phyloP scores from a whole-genome alignment of 805 yeast genomes.

The Ogataea philodendri region DNA sequence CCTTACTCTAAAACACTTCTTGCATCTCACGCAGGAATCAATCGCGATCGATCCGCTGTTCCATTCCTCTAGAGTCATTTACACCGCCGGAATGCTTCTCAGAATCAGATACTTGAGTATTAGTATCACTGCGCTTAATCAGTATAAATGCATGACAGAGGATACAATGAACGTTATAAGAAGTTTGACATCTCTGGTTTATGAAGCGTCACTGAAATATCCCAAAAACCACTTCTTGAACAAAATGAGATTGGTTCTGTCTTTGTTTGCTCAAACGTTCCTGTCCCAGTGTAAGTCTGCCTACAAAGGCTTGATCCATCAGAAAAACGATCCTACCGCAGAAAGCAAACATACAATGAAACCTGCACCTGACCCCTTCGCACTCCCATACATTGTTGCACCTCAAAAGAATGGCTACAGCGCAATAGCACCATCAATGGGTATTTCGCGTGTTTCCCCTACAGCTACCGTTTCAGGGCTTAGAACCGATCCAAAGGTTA shows the following conservation, averaged over 20 bases:
- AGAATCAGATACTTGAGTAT: slow-evolving; percentile 55
- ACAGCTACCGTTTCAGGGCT: too few relatives aligned
- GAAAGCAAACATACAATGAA: not conserved
- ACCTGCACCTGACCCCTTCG: not conserved
- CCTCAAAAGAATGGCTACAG: too few relatives aligned
- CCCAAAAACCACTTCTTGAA: slow-evolving; percentile 50
- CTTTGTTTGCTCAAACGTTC: slow-evolving; percentile 61
- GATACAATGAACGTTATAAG: slow-evolving; percentile 35
- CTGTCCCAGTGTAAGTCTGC: slow-evolving; percentile 46
- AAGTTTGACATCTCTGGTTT: slow-evolving; percentile 27
- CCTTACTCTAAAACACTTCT: slow-evolving; percentile 47
- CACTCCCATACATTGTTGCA: too few relatives aligned
- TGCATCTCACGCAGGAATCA: slow-evolving; percentile 42
- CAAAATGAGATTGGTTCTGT: slow-evolving; percentile 54
- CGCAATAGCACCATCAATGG: too few relatives aligned
- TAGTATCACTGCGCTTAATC: slow-evolving; percentile 46
- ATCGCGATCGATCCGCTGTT: slow-evolving; percentile 57
- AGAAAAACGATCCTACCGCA: slow-evolving; percentile 1
- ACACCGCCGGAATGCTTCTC: slow-evolving; percentile 62
- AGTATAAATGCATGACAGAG: slow-evolving; percentile 47
- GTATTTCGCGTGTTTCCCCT: too few relatives aligned
- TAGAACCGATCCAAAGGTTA: too few relatives aligned
- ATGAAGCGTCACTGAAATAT: slow-evolving; percentile 32
- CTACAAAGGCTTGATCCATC: slow-evolving; percentile 15
- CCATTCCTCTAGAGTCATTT: slow-evolving; percentile 55